Conservation (phyloP, 2,329 filamentous ascomycete species). For the Alternaria sp. region DNA sequence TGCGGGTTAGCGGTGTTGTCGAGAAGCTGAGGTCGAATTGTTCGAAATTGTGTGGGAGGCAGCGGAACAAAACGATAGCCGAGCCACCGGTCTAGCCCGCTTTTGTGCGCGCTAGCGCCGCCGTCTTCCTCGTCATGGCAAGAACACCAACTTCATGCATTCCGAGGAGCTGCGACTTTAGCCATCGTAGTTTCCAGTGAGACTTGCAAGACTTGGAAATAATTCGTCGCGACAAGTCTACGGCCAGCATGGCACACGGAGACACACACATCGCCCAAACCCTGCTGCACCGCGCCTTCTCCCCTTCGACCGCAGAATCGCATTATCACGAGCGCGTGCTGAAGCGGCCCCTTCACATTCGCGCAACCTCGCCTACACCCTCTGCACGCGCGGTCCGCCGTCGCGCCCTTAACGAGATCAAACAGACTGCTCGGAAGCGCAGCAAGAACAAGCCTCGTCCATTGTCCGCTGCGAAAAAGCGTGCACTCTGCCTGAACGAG, state of each 20-base stretch:
- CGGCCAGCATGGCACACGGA: constrained; percentile 28
- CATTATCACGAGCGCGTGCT: constrained; percentile 86
- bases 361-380: constrained; percentile 74
- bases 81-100: constrained; percentile 21
- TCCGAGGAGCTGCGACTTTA: background rate
- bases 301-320: constrained; percentile 72
- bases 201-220: background rate
- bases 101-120: constrained; percentile 14
- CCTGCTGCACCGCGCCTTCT: constrained; percentile 81
- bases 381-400: constrained; percentile 52
- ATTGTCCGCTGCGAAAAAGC: constrained; percentile 81
- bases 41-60: constrained; percentile 18
- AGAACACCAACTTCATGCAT: background rate
- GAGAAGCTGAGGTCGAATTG: constrained; percentile 28
- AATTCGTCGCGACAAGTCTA: background rate
- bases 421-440: constrained; percentile 37
- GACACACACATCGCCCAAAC: constrained; percentile 50
- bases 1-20: constrained; percentile 47
- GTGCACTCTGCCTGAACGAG: constrained; percentile 75
- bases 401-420: constrained; percentile 63
- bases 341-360: constrained; percentile 80
- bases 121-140: constrained; percentile 12
- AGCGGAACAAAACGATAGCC: constrained; percentile 27
- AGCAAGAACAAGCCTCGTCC: constrained; percentile 68
- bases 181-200: background rate